Conservation (phyloP, 2,329 filamentous ascomycete species). For the Colletotrichum simmondsii region DNA sequence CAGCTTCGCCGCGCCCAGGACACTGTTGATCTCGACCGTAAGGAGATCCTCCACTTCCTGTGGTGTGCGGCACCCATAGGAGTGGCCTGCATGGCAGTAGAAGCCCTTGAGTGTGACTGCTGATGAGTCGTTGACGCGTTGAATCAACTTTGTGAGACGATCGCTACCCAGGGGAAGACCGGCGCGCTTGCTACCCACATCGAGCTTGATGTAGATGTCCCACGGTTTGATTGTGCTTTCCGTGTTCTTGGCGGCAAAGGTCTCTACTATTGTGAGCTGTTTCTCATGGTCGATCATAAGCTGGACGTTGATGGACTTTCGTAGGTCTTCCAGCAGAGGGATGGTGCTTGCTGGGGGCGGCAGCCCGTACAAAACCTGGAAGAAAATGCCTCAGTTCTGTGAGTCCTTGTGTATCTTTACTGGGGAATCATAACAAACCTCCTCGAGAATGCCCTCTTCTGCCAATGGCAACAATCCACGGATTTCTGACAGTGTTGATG, state of each 20-base stretch:
- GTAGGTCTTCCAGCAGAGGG: slow-evolving; percentile 42
- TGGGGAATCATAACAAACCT: slow-evolving; percentile 40
- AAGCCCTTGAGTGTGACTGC: slow-evolving; percentile 47
- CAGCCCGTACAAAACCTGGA: slow-evolving; percentile 50
- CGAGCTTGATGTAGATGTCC: slow-evolving; percentile 50
- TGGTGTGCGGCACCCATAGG: slow-evolving; percentile 45
- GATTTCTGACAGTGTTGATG: slow-evolving; percentile 53
- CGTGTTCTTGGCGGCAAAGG: slow-evolving; percentile 16
- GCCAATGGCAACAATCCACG: slow-evolving; percentile 50
- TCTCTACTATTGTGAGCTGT: slow-evolving; percentile 45
- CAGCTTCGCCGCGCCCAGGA: slow-evolving; percentile 43
- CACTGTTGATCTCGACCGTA: slow-evolving; percentile 43
- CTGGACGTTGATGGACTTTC: slow-evolving; percentile 43
- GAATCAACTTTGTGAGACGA: slow-evolving; percentile 41
- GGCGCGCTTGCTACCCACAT: slow-evolving; percentile 48
- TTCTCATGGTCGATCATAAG: slow-evolving; percentile 51
- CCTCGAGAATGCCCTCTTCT: slow-evolving; percentile 51
- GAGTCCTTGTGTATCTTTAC: neutral
- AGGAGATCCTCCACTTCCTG: slow-evolving; percentile 44
- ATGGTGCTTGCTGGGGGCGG: slow-evolving; percentile 50
- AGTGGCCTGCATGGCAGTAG: slow-evolving; percentile 51
- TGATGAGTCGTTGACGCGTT: slow-evolving; percentile 40
- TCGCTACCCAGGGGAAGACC: slow-evolving; percentile 43
- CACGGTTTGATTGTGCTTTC: slow-evolving; percentile 37
- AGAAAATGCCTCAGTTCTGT: neutral